These are phyloP conservation scores for Trichomonas gallinae DNA, from an alignment of 208 protist species.

Conservation along the genomic window DNA sequence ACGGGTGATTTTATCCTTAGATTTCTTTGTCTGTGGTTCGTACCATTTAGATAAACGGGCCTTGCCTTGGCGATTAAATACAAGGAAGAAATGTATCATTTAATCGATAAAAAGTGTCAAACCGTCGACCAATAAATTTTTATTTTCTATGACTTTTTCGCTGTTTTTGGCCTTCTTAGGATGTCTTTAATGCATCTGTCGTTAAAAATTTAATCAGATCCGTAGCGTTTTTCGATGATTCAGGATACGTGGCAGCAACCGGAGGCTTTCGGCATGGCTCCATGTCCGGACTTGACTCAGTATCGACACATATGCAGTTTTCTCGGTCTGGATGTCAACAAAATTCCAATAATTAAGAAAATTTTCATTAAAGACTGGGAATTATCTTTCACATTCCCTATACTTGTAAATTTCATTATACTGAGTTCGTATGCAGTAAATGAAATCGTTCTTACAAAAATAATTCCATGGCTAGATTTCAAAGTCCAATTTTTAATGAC, in stretches of 20 bases:
- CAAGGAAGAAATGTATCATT: conserved; percentile 17
- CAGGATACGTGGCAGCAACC: too few relatives aligned
- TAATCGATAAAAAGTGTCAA: neutral
- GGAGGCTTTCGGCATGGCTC: too few relatives aligned
- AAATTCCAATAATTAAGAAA: neutral
- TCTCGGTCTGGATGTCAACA: neutral
- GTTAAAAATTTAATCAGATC: too few relatives aligned
- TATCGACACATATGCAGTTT: neutral
- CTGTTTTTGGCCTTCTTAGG: too few relatives aligned
- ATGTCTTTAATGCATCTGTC: too few relatives aligned
- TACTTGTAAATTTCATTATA: neutral
- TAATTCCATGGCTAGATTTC: neutral
- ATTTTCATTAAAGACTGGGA: neutral
- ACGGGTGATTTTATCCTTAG: conserved; percentile 9
- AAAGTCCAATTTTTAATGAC: neutral
- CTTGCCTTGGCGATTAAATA: neutral
- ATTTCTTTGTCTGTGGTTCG: conserved; percentile 11
- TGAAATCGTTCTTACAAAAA: neutral
- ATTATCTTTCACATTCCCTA: neutral
- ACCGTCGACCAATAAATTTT: neutral
- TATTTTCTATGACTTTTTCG: too few relatives aligned
- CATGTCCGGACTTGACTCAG: neutral
- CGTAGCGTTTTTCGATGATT: too few relatives aligned
- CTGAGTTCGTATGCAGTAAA: neutral
- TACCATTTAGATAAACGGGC: conserved; percentile 8